These are phyloP conservation scores for Rhizopogon vesiculosus DNA, from an alignment of 768 basidiomycete genomes.

Conservation along the genomic window DNA sequence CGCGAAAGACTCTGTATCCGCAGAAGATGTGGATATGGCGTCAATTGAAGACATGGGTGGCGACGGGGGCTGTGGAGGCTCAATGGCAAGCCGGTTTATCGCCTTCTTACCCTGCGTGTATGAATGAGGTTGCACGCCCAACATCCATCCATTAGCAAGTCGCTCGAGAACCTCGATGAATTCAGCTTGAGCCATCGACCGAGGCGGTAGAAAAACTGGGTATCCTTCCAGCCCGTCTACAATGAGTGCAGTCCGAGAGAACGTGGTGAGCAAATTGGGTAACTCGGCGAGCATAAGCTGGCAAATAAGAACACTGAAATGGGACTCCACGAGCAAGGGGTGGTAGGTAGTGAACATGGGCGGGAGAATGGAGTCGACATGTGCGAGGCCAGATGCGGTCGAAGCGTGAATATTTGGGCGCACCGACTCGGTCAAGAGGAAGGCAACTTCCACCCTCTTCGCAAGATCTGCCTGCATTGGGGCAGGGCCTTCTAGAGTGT, in stretches of 20 bases:
- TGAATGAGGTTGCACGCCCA: slow-evolving; percentile 59
- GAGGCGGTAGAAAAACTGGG: slow-evolving; percentile 81
- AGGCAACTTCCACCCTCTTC: slow-evolving; percentile 59
- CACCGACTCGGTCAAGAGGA: slow-evolving; percentile 59
- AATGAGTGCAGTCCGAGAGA: slow-evolving; percentile 59
- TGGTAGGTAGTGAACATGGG: slow-evolving; percentile 86
- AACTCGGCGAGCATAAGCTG: slow-evolving; percentile 79
- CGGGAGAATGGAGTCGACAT: slow-evolving; percentile 33
- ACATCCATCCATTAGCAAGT: slow-evolving; percentile 71
- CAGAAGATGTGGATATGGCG: slow-evolving; percentile 20
- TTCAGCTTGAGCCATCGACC: slow-evolving; percentile 88
- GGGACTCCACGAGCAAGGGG: slow-evolving; percentile 83
- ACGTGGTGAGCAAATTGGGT: slow-evolving; percentile 52
- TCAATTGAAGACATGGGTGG: slow-evolving; percentile 19
- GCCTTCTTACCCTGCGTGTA: slow-evolving; percentile 26
- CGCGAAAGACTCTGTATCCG: slow-evolving; percentile 13
- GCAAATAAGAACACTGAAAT: slow-evolving; percentile 75
- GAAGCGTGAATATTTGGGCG: slow-evolving; percentile 54
- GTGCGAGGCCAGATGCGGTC: slow-evolving; percentile 30
- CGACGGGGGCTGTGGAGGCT: slow-evolving; percentile 30
- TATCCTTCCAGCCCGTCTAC: slow-evolving; percentile 86
- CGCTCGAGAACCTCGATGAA: slow-evolving; percentile 83
- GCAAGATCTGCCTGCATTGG: slow-evolving; percentile 34
- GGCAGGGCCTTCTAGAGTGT: slow-evolving; percentile 52
- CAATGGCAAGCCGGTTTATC: slow-evolving; percentile 40